Base-by-base conservation (phyloP, 2,329 filamentous ascomycete species). In the Daldinia sp. region DNA sequence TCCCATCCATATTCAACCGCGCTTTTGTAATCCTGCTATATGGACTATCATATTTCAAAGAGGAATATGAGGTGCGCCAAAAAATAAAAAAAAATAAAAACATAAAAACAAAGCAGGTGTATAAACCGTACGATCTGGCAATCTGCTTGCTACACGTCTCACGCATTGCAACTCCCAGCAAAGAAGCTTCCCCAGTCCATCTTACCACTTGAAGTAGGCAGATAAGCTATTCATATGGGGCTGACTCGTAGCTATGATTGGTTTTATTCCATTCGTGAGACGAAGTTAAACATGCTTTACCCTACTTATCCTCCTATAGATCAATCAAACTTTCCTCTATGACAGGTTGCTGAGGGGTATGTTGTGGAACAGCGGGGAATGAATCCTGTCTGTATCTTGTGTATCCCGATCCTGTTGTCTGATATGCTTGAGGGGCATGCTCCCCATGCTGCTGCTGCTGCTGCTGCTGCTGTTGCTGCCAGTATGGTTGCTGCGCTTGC, bases 251-350 rank as follows among this genome's bases (percentile, higher is more conserved):
- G 51, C 35, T 41, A 23, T 15, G 39, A 60, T 59, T 35, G 62
- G 55, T 37, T 20, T 28, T 41, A 44, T 44, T 26, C 12, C 42
- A 26, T 42, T 33, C 58, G 35, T n/a, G 12, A n/a, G 42, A 48
- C n/a, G 26, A n/a, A 48, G 20, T 26, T 26, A 18, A 5, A n/a
- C 39, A 23, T 20, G 6, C 37, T 44, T 33, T 18, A 63, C 26
- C 13, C 13, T 30, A 18, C 28, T 37, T 28, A 51, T 51, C 60
- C 71, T 62, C 59, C 72, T 62, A 94, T 69, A 95, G 84, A 79
- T 96, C 93, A 79, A 96, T 96, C 75, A 96, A 81, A 65, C 89
- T 91, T 80, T 95, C 93, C 79, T 95, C 92, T 53, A 91, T 85
- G 0, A 82, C 85, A 13, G 86, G 87, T 74, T 84, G 83, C 77